Percentiles rank a stretch among this genome's conserved stretches.
Evolutionary conservation across 2,329 filamentous ascomycete species (phyloP).

Genomic region (Pseudogymnoascus sp.): DNA sequence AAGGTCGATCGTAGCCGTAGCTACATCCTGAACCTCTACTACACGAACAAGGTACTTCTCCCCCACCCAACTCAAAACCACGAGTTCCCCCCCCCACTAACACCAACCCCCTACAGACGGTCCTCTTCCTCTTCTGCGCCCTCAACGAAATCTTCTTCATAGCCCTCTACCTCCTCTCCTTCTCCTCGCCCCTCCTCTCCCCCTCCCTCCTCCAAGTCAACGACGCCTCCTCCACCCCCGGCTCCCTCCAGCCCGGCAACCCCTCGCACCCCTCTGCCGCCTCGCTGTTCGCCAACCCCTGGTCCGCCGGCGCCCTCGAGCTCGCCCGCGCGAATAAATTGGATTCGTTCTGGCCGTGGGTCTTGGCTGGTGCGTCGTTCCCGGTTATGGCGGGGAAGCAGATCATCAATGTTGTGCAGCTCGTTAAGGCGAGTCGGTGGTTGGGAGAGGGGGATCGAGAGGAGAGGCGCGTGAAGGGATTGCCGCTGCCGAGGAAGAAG

Average conservation of each 20-base stretch:
- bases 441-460: conserved; percentile 83
- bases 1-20: conserved; percentile 82
- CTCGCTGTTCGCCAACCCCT: conserved; percentile 78
- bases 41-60: conserved; percentile 79
- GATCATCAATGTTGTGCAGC: conserved; percentile 85
- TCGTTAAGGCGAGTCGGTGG: conserved; percentile 88
- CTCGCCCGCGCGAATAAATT: conserved; percentile 91
- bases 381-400: conserved; percentile 91
- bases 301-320: conserved; percentile 87
- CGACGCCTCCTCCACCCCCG: conserved; percentile 45
- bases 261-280: conserved; percentile 63
- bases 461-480: conserved; percentile 49
- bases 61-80: conserved; percentile 12
- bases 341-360: conserved; percentile 68
- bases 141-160: conserved; percentile 98
- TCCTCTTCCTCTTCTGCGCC: conserved; percentile 84
- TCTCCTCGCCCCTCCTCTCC: conserved; percentile 82
- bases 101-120: conserved; percentile 50
- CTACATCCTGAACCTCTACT: conserved; percentile 89
- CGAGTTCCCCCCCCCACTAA: conserved; percentile 10
- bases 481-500: conserved; percentile 46
- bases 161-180: conserved; percentile 92
- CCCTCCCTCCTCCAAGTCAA: conserved; percentile 67
- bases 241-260: conserved; percentile 54
- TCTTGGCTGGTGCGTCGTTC: conserved; percentile 70